Evolutionary conservation across 1,284 basidiomycete genomes (phyloP).

Genomic region (Crepidotus sp.): DNA sequence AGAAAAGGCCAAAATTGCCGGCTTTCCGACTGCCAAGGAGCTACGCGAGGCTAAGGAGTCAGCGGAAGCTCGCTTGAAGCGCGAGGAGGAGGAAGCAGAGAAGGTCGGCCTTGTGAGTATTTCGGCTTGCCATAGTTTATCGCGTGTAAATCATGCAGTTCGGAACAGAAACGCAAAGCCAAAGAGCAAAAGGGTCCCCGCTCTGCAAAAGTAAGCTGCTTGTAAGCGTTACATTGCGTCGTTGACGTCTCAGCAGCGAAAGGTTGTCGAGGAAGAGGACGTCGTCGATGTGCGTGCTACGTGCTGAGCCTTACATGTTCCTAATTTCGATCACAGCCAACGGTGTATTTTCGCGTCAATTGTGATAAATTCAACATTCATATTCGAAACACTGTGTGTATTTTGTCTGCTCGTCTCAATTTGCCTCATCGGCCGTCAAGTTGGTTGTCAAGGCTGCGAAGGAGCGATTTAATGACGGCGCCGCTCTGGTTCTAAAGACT

Average conservation of each 20-base stretch:
- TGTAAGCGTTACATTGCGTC: neutral
- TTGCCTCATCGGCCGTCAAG: slow-evolving; percentile 31
- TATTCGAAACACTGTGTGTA: slow-evolving; percentile 74
- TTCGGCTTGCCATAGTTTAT: neutral
- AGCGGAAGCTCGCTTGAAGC: slow-evolving; percentile 50
- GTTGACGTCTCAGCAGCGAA: slow-evolving; percentile 36
- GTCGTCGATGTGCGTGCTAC: slow-evolving; percentile 38
- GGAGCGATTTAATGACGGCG: slow-evolving; percentile 71
- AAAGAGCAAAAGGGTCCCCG: slow-evolving; percentile 40
- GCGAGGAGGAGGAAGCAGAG: slow-evolving; percentile 66
- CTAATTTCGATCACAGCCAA: slow-evolving; percentile 39
- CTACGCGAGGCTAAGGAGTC: slow-evolving; percentile 58
- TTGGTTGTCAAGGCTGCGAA: slow-evolving; percentile 66
- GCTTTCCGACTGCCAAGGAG: slow-evolving; percentile 70
- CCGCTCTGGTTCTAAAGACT: slow-evolving; percentile 64
- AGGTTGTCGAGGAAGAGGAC: slow-evolving; percentile 47
- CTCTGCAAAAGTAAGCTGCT: slow-evolving; percentile 40
- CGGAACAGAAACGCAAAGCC: slow-evolving; percentile 49
- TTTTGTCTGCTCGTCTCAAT: slow-evolving; percentile 4
- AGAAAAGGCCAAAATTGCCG: slow-evolving; percentile 60
- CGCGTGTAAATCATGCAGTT: slow-evolving; percentile 19
- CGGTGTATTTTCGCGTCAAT: slow-evolving; percentile 77
- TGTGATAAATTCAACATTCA: slow-evolving; percentile 84
- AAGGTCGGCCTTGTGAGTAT: slow-evolving; percentile 58
- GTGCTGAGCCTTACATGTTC: neutral